A percentile compares a stretch with the other conserved stretches of the same genome.
These are phyloP conservation scores for Solanum pinnatisectum DNA, from an alignment of 257 asterid genomes.

Conservation along the genomic window DNA sequence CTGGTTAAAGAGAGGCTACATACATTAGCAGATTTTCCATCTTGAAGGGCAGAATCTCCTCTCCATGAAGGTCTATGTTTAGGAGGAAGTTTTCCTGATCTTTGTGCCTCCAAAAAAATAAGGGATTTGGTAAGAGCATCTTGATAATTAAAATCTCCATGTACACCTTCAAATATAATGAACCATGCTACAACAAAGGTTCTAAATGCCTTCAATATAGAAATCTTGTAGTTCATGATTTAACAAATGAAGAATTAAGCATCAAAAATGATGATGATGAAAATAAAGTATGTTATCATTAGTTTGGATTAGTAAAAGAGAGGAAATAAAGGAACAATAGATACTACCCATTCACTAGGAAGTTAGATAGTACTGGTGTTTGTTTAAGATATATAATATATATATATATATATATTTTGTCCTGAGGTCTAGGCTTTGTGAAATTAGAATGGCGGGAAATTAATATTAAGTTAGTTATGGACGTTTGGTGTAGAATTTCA, in stretches of 20 bases:
- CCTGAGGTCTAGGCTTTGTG: background rate
- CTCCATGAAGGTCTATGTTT: slow-evolving; percentile 57
- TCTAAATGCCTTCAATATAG: background rate
- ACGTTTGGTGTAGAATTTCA: background rate
- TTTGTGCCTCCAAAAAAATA: slow-evolving; percentile 74
- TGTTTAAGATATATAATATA: background rate
- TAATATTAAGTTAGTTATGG: background rate
- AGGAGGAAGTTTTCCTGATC: slow-evolving; percentile 82
- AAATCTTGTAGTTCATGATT: background rate
- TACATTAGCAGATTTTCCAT: slow-evolving; percentile 60
- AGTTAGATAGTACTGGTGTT: background rate
- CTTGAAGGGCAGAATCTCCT: slow-evolving; percentile 71
- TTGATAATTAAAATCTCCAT: slow-evolving; percentile 34
- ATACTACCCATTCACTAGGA: background rate
- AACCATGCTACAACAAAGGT: background rate
- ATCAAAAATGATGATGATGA: background rate
- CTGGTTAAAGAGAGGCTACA: background rate
- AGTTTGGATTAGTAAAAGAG: background rate
- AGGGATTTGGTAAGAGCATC: slow-evolving; percentile 61
- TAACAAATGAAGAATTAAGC: background rate
- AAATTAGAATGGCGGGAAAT: background rate
- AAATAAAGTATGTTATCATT: background rate
- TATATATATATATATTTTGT: too few species aligned
- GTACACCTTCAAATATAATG: background rate
- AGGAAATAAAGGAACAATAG: background rate